Evolutionary conservation across 805 yeast genomes (phyloP), one percentile per base, ranked within the genome.

Genomic region (Candida railenensis): DNA sequence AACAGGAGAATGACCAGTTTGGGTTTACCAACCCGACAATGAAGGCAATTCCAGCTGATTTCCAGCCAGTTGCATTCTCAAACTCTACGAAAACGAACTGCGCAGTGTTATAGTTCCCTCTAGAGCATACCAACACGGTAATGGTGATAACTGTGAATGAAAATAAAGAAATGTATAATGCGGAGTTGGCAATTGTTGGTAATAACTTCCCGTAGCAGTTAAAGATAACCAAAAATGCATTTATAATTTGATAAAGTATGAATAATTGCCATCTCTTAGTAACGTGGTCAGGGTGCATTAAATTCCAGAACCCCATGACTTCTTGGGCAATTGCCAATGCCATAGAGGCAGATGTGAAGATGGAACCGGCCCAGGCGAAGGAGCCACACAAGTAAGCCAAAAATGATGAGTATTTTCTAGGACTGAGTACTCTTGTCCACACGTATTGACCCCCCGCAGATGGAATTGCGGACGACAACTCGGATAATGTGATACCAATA

Each of bases 361-460:
- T 51, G 7, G 74, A 58, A 19, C 76, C 75, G n/a, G 69, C 71
- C 72, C 73, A 71, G 1, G 71, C 67, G 46, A 71, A 59, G 2
- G 69, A 58, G 3, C 75, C 76, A 48, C 73, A 67, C 44, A 67
- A 52, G 52, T 67, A 71, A 4, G 74, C 71, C 52, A 63, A 60
- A 46, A 71, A 67, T 11, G 66, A 52, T 11, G 72, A 61, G 55
- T 68, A 59, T 49, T 62, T 67, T 42, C 62, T 55, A 2, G 75
- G 75, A 15, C 74, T 67, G 46, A 71, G 58, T 3, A 62, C 69
- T 34, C 71, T 54, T 4, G 74, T 63, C 75, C 75, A 71, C 42
- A 65, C 69, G 50, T 71, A 69, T 56, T 69, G 76, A 47, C 74
- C 75, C 1, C 75, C 75, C 20, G 74, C 73, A 12, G 67, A 61